phyloP scores from a whole-genome alignment of 176 grass and related monocot species.

The Musa troglodytarum region DNA sequence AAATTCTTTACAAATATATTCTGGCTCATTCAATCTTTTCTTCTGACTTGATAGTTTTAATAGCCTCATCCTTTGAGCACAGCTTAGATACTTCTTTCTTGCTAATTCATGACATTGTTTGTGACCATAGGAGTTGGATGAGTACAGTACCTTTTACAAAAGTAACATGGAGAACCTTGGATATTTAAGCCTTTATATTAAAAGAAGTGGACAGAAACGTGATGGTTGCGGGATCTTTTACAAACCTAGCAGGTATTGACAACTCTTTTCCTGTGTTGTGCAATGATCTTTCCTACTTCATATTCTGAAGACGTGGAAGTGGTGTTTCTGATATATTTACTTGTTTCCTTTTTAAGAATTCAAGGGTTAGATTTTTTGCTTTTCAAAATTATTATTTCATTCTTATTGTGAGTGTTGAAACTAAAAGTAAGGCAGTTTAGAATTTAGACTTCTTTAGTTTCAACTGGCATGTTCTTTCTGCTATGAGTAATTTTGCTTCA shows the following conservation, averaged over 20 bases:
- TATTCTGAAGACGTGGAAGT: constrained; percentile 6
- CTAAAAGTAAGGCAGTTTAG: not conserved
- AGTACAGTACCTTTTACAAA: constrained; percentile 76
- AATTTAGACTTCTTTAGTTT: no score
- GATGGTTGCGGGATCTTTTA: constrained; percentile 97
- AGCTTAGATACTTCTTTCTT: not conserved
- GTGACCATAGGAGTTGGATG: constrained; percentile 65
- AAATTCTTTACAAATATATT: no score
- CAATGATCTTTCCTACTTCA: not conserved
- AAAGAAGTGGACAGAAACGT: constrained; percentile 69
- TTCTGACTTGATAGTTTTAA: no score
- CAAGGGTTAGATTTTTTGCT: not conserved
- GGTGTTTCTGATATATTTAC: not conserved
- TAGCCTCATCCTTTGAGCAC: no score
- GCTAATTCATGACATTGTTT: constrained; percentile 3
- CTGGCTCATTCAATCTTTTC: not conserved
- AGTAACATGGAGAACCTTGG: constrained; percentile 82
- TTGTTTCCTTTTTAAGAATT: not conserved
- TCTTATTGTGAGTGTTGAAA: not conserved
- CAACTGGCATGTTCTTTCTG: no score
- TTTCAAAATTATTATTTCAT: no score
- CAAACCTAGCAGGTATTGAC: constrained; percentile 51
- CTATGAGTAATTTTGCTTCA: no score
- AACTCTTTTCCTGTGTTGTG: not conserved
- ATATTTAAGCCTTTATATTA: constrained; percentile 84